A percentile compares a stretch with the other conserved stretches of the same genome.
phyloP scores from a whole-genome alignment of 2,329 filamentous ascomycete species.

The Alternaria longipes region DNA sequence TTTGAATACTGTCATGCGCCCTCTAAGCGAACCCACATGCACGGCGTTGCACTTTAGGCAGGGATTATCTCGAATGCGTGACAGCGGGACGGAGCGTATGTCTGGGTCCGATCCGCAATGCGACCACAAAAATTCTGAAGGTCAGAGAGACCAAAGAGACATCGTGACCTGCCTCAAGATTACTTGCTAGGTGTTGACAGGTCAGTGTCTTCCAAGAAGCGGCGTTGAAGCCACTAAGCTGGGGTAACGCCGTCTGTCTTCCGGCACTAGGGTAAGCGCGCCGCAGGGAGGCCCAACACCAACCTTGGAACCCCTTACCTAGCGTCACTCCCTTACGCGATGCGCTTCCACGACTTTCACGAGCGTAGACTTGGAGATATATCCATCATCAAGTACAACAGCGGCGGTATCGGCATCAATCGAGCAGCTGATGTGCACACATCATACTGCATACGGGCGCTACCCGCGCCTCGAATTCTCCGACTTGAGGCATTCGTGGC shows the following conservation, averaged over 20 bases:
- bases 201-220: conserved; percentile 4
- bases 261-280: conserved; percentile 5
- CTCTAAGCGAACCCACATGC: conserved; percentile 9
- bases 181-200: background rate
- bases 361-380: background rate
- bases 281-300: background rate
- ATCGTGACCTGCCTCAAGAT: background rate
- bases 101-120: background rate
- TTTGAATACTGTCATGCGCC: background rate
- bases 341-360: background rate
- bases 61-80: background rate
- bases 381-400: background rate
- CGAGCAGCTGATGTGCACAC: background rate
- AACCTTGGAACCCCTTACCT: background rate
- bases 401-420: background rate
- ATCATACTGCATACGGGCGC: background rate
- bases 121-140: background rate
- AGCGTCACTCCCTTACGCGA: background rate
- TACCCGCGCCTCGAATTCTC: background rate
- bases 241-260: background rate
- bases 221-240: background rate
- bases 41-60: background rate
- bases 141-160: background rate
- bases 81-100: background rate
- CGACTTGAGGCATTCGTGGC: conserved; percentile 8